Evolutionary conservation across 257 asterid species (phyloP), one percentile per base, ranked within the genome.

Genomic region (Forsythia suspensa): DNA sequence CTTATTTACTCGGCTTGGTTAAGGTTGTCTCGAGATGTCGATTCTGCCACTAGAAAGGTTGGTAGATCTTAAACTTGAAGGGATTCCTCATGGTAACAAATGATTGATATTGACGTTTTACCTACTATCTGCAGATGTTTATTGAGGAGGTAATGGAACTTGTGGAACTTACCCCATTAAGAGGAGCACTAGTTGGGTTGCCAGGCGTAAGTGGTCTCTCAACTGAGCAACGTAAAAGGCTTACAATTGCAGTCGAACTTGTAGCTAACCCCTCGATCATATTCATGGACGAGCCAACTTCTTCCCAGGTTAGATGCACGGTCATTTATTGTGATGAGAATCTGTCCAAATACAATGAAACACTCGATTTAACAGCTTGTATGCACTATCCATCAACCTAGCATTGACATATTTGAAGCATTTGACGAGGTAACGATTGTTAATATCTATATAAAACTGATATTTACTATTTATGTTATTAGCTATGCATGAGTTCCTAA

Each of bases 361-460:
- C 86, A 88, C 92, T 8, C 73, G 92, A 81, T n/a, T n/a, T n/a
- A n/a, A 90, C 90, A 3, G 91, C n/a, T 88, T 4, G 91, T 88
- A 34, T 90, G 92, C 88, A 90, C 95, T 57, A 88, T 90, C 79
- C 92, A 90, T 80, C 91, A 84, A 80, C 95, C 95, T 11, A 88
- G 90, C 87, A 88, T 88, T 0, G 89, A 90, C 84, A 90, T 90
- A 57, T 90, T 90, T 77, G 95, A 90, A 86, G 89, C 89, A 51
- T 90, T 90, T 66, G 89, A 90, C 34, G 93, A 90, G 91, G 92
- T 87, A 51, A 20, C 4, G 8, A 4, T 38, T 5, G 37, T 24
- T 37, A 52, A 55, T 68, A 59, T 40, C 8, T 67, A 44, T 0
- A 59, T 20, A 37, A 69, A 46, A 8, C 51, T 21, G 46, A 74